Conservation (phyloP, 2,329 filamentous ascomycete species). For the Plenodomus lindquistii region DNA sequence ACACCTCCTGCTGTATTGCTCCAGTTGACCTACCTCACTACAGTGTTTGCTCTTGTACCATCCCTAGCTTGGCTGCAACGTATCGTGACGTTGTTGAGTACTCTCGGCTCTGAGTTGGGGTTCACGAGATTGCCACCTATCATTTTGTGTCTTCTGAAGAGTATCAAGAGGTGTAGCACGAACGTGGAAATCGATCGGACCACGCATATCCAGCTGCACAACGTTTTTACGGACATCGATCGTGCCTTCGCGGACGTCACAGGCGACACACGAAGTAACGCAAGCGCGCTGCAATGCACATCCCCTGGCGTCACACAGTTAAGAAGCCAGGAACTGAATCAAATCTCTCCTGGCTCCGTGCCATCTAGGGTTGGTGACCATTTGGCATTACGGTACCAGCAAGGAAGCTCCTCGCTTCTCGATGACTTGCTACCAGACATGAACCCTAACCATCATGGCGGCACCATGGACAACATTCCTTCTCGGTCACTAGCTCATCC, state of each 20-base stretch:
- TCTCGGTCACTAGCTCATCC: slow-evolving; percentile 5
- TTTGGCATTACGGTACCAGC: slow-evolving; percentile 3
- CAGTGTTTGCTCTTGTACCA: slow-evolving; percentile 21
- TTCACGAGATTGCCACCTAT: slow-evolving; percentile 29
- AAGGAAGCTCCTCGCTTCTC: slow-evolving; percentile 15
- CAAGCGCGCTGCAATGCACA: background rate
- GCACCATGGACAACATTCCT: background rate
- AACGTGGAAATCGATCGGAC: slow-evolving; percentile 15
- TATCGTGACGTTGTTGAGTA: slow-evolving; percentile 24
- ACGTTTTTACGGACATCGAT: slow-evolving; percentile 13
- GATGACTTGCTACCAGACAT: slow-evolving; percentile 29
- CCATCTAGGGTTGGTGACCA: slow-evolving; percentile 5
- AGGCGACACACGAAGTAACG: background rate
- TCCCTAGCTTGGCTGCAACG: slow-evolving; percentile 24
- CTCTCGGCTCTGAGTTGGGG: slow-evolving; percentile 26
- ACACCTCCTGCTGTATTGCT: slow-evolving; percentile 34
- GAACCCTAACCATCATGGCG: slow-evolving; percentile 8
- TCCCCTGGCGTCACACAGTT: slow-evolving; percentile 5
- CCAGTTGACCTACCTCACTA: slow-evolving; percentile 30
- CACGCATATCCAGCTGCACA: slow-evolving; percentile 15
- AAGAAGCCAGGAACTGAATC: slow-evolving; percentile 11
- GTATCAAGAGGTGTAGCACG: slow-evolving; percentile 13
- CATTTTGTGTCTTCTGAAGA: slow-evolving; percentile 24
- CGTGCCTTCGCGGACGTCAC: slow-evolving; percentile 7
- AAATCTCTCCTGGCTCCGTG: slow-evolving; percentile 13